Evolutionary conservation across 371 early-diverging fungal genomes (phyloP), one percentile per base, ranked within the genome.

Genomic region (Batrachochytrium dendrobatidis): DNA sequence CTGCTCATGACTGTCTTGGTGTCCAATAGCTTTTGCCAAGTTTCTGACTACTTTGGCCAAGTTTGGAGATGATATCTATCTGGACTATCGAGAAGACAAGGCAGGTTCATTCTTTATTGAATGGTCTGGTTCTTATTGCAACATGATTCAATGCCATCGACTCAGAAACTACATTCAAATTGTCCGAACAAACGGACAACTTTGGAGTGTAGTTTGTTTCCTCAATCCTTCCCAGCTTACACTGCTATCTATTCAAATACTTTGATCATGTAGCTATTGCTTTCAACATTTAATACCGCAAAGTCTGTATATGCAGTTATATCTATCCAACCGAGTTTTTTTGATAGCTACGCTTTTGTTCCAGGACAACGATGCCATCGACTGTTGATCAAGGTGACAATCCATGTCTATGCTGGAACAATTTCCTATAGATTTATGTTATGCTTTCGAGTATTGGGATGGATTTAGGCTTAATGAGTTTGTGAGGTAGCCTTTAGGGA

Each of bases 21-120:
- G 39, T 3, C 24, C 25, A 3, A 8, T 56, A 74, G 74, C 74
- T 12, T 79, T 81, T 55, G 65, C 74, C 49, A 66, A 64, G 46
- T 71, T 76, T 30, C 61, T 82, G 25, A 71, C 72, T 53, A 69
- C 72, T 33, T 67, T 84, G 43, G 56, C 67, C 51, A 73, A 73
- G 50, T 69, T 81, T 29, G 77, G 82, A 34, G 76, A 77, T 26
- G 79, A 82, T 30, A 63, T 83, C 24, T 72, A 72, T 32, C 64
- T 82, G 25, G 79, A 77, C 34, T 73, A 75, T 15, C 33, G 50
- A 33, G 28, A 35, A n/a, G 45, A 34, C 54, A 56, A 58, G 52
- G 51, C 51, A 31, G 20, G 35, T 25, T 3, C n/a, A 5, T 22
- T 20, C 25, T 12, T n/a, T n/a, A n/a, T n/a, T n/a, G n/a, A n/a